These are phyloP conservation scores for Fusarium sororula DNA, from an alignment of 2,329 filamentous ascomycete species.

Conservation along the genomic window DNA sequence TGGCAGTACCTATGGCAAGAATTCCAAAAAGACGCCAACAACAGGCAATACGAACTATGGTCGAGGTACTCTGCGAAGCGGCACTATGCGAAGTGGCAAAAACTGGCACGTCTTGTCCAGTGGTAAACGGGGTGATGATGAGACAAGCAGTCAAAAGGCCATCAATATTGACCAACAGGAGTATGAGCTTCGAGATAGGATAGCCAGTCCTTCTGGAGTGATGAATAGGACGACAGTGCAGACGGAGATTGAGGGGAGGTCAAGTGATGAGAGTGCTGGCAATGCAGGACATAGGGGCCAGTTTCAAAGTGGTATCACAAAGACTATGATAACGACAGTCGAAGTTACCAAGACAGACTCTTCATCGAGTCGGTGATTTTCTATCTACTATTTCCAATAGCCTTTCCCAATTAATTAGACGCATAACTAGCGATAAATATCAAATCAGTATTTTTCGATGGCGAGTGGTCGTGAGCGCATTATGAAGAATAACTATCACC, in stretches of 20 bases:
- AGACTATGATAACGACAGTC: slow-evolving; percentile 43
- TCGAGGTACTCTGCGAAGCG: slow-evolving; percentile 36
- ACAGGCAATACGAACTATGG: slow-evolving; percentile 39
- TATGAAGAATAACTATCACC: not conserved
- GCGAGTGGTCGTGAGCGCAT: not conserved
- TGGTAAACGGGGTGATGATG: slow-evolving; percentile 31
- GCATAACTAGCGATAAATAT: not conserved
- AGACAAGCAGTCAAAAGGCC: slow-evolving; percentile 43
- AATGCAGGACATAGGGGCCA: not conserved
- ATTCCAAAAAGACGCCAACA: slow-evolving; percentile 40
- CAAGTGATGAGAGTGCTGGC: slow-evolving; percentile 39
- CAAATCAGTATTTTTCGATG: not conserved
- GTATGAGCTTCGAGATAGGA: slow-evolving; percentile 42
- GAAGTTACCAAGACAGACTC: slow-evolving; percentile 20
- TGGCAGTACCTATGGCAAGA: slow-evolving; percentile 44
- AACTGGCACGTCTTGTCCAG: slow-evolving; percentile 40
- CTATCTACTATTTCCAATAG: not conserved
- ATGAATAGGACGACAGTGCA: slow-evolving; percentile 33
- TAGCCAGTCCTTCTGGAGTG: slow-evolving; percentile 12
- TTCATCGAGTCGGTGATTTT: not conserved
- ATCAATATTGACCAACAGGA: slow-evolving; percentile 38
- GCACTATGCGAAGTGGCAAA: slow-evolving; percentile 32
- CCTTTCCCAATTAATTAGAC: too few species aligned
- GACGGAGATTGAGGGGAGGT: slow-evolving; percentile 34
- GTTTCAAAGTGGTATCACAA: slow-evolving; percentile 37